Evolutionary conservation across 73 alveolate genomes (phyloP), one percentile per base, ranked within the genome.

Genomic region (Paramecium pentaurelia): DNA sequence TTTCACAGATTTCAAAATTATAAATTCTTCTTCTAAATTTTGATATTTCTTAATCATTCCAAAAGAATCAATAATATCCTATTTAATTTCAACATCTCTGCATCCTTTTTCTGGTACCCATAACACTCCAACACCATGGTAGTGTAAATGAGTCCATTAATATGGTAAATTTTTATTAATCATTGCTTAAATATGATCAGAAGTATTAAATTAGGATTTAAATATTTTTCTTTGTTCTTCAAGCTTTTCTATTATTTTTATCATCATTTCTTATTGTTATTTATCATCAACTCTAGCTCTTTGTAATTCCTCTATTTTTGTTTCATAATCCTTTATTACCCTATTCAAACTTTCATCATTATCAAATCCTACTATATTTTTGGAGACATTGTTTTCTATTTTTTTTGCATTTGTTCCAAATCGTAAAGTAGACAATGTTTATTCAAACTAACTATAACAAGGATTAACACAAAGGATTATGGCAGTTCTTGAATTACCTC

Each of bases 321-420:
- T 93, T 93, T 93, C 96, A 77, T 93, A 93, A 30, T 93, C 96
- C 6, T n/a, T 22, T 22, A 93, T 75, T 22, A 93, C 51, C n/a
- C 75, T 90, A 45, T 88, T 93, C n/a, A 95, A 85, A 40, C 80
- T 75, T n/a, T 92, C 94, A 32, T 94, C 95, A 87, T 95, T 93
- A 34, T 92, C 95, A 75, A 45, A 93, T 11, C 93, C 54, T 28
- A 54, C 71, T 8, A 95, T 93, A 77, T 95, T 95, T 10, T 97
- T 97, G 10, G 89, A 85, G 2, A 96, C 98, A 92, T 96, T 97
- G 87, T 98, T 98, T 88, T 98, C 95, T 45, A 98, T 98, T 94
- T 96, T 96, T 95, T 96, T 97, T 0, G 99, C 99, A 70, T 98
- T 97, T 42, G 95, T 95, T 8, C 99, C 99, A 80, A 92, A 92